Percentiles rank a stretch among this genome's conserved stretches.
Evolutionary conservation across 139 green algal genomes (phyloP).

Genomic region (Yamagishiella unicocca): DNA sequence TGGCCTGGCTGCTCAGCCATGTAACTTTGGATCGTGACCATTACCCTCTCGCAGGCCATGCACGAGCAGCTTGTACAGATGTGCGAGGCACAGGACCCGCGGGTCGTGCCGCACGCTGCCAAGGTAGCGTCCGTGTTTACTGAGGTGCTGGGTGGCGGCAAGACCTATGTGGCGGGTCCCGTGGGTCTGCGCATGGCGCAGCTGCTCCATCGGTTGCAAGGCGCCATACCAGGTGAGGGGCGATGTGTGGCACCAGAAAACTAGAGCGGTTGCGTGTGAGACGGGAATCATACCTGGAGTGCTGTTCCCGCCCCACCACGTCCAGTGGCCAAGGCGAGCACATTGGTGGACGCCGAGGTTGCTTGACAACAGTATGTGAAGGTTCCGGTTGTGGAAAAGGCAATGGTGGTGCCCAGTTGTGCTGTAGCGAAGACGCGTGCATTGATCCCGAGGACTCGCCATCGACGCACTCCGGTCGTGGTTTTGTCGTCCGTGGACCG

Average conservation of each 20-base stretch:
- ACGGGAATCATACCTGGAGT: neutral
- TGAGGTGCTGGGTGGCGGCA: slow-evolving; percentile 58
- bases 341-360: neutral
- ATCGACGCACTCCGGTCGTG: too few species aligned
- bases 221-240: slow-evolving; percentile 32
- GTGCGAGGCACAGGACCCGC: slow-evolving; percentile 67
- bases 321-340: too few species aligned
- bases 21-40: neutral
- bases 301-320: too few species aligned
- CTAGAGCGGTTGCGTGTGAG: too few species aligned
- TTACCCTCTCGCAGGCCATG: slow-evolving; percentile 50
- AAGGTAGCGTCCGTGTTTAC: slow-evolving; percentile 57
- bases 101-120: slow-evolving; percentile 68
- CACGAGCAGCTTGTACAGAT: slow-evolving; percentile 87
- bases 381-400: neutral
- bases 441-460: too few species aligned
- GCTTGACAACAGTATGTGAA: neutral
- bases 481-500: too few species aligned
- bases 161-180: slow-evolving; percentile 49
- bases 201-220: slow-evolving; percentile 53
- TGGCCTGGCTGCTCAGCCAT: too few species aligned
- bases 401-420: neutral
- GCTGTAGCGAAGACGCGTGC: too few species aligned
- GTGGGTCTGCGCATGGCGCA: slow-evolving; percentile 48
- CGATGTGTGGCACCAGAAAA: neutral